phyloP scores from a whole-genome alignment of 495 filamentous ascomycete genomes.

The Penicillium coprophilum region DNA sequence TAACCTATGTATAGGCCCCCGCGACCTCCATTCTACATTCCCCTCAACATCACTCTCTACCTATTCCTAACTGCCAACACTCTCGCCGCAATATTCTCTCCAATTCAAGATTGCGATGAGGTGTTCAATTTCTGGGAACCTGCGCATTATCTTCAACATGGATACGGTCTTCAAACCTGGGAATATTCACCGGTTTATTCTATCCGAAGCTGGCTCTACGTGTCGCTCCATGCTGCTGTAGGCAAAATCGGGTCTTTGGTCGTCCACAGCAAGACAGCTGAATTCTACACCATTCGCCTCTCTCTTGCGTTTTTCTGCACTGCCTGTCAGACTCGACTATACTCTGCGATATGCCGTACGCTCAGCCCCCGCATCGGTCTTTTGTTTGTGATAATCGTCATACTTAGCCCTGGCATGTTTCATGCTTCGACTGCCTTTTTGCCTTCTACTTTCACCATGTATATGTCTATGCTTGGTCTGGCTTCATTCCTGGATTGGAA shows the following conservation, averaged over 20 bases:
- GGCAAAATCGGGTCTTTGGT: slow-evolving; percentile 64
- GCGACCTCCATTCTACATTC: slow-evolving; percentile 61
- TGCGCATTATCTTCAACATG: slow-evolving; percentile 88
- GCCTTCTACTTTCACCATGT: slow-evolving; percentile 97
- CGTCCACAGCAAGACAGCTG: slow-evolving; percentile 57
- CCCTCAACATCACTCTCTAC: slow-evolving; percentile 74
- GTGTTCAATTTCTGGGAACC: slow-evolving; percentile 99
- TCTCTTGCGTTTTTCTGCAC: slow-evolving; percentile 74
- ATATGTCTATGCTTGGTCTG: slow-evolving; percentile 81
- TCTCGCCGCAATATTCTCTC: slow-evolving; percentile 77
- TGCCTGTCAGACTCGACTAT: slow-evolving; percentile 76
- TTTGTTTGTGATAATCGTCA: slow-evolving; percentile 72
- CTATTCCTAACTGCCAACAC: slow-evolving; percentile 70
- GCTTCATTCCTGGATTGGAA: slow-evolving; percentile 86
- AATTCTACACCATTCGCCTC: slow-evolving; percentile 86
- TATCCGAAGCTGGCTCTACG: slow-evolving; percentile 94
- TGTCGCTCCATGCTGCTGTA: slow-evolving; percentile 75
- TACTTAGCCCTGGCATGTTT: slow-evolving; percentile 87
- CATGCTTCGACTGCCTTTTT: slow-evolving; percentile 84
- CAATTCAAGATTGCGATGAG: slow-evolving; percentile 98
- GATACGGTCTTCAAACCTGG: slow-evolving; percentile 96
- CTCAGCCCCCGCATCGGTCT: slow-evolving; percentile 79
- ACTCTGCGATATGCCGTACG: slow-evolving; percentile 66
- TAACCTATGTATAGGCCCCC: slow-evolving; percentile 39
- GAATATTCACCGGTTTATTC: slow-evolving; percentile 96